Evolutionary conservation across 192 early-diverging fungal genomes (phyloP).

Genomic region (Dissophora ornata): DNA sequence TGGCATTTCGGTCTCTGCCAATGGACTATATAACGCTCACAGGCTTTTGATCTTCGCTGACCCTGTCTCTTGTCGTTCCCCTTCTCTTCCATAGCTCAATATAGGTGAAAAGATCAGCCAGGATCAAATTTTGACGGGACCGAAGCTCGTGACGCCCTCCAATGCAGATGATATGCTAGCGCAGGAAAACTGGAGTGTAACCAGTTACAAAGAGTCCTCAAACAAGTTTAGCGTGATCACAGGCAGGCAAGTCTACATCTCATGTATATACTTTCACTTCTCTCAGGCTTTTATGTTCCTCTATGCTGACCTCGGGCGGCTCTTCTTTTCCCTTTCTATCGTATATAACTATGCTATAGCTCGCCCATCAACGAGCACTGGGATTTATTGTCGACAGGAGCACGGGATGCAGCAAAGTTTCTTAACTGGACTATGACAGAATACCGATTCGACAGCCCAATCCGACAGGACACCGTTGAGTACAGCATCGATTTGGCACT

Average conservation of each 20-base stretch:
- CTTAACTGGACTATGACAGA: conserved; percentile 49
- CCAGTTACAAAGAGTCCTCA: not conserved
- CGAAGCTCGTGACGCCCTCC: conserved; percentile 23
- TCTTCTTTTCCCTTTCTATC: too few species aligned
- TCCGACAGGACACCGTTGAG: conserved; percentile 16
- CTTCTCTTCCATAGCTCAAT: conserved; percentile 19
- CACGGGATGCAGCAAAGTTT: conserved; percentile 32
- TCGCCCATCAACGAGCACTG: conserved; percentile 30
- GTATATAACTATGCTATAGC: not conserved
- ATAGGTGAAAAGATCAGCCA: conserved; percentile 29
- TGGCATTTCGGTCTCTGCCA: not conserved
- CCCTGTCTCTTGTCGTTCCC: not conserved
- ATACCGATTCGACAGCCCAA: conserved; percentile 35
- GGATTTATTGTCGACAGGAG: conserved; percentile 35
- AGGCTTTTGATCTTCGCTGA: not conserved
- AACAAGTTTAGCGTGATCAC: conserved; percentile 27
- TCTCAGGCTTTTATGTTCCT: too few species aligned
- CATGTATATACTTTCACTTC: not conserved
- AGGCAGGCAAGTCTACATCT: conserved; percentile 24
- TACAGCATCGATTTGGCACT: conserved; percentile 27
- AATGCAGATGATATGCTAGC: conserved; percentile 35
- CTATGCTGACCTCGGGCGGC: too few species aligned
- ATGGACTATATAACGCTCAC: not conserved
- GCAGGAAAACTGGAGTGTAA: conserved; percentile 23
- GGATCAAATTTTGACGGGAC: conserved; percentile 24